Conservation (phyloP, 2,329 filamentous ascomycete genomes). For the Botrytis cinerea region DNA sequence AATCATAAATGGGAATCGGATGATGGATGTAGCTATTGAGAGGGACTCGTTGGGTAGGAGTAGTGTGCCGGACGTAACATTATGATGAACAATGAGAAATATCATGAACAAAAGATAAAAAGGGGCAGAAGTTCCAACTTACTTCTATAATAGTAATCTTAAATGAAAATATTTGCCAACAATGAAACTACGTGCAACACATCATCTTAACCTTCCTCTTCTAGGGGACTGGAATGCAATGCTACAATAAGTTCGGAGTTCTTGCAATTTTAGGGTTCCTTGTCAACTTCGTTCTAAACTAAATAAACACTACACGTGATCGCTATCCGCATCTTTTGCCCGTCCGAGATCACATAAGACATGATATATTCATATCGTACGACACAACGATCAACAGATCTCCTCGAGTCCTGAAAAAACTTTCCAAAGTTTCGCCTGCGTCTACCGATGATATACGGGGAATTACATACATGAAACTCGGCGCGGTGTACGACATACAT, state of each 20-base stretch:
- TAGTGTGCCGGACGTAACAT: conserved; percentile 38
- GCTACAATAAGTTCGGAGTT: conserved; percentile 9
- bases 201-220: neutral
- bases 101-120: conserved; percentile 20
- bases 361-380: conserved; percentile 37
- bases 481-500: conserved; percentile 28
- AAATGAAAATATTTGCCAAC: conserved; percentile 17
- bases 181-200: conserved; percentile 4
- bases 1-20: conserved; percentile 83
- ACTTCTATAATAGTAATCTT: conserved; percentile 22
- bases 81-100: conserved; percentile 22
- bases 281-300: conserved; percentile 24
- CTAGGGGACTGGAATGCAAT: conserved; percentile 19
- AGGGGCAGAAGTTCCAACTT: neutral
- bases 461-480: conserved; percentile 15
- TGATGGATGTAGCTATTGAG: conserved; percentile 85
- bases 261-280: conserved; percentile 19
- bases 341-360: conserved; percentile 32
- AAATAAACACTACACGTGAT: conserved; percentile 33
- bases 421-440: conserved; percentile 20
- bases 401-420: conserved; percentile 22
- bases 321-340: conserved; percentile 30
- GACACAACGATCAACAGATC: conserved; percentile 32
- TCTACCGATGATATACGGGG: conserved; percentile 9
- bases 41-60: conserved; percentile 45